Conservation (phyloP, 257 asterid species). For the Przewalskia tangutica region DNA sequence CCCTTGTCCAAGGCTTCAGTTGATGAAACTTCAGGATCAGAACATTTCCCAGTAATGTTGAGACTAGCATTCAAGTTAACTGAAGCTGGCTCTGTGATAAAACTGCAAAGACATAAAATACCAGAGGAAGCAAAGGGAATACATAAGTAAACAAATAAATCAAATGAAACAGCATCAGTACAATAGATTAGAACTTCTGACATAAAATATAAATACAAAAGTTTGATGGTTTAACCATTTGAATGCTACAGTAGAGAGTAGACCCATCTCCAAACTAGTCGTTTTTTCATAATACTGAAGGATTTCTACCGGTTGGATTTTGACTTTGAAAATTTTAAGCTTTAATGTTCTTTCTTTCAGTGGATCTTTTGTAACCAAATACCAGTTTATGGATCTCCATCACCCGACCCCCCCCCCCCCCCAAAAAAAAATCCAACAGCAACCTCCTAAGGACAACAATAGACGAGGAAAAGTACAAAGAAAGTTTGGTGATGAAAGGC, state of each 20-base stretch:
- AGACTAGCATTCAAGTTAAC: slow-evolving; percentile 68
- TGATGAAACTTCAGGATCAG: slow-evolving; percentile 21
- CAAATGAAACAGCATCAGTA: not conserved
- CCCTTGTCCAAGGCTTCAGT: slow-evolving; percentile 19
- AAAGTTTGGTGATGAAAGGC: not conserved
- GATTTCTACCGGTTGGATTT: not conserved
- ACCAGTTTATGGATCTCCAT: too few relatives aligned
- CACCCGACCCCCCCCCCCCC: too few relatives aligned
- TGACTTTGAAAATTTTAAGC: not conserved
- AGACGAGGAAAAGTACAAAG: not conserved
- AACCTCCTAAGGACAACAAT: not conserved
- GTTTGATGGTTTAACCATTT: not conserved
- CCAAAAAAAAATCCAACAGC: too few relatives aligned
- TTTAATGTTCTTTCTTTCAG: not conserved
- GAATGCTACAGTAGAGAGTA: not conserved
- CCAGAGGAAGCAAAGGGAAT: not conserved
- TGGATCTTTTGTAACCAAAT: not conserved
- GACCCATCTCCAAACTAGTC: not conserved
- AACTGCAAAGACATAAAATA: slow-evolving; percentile 36
- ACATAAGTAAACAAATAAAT: not conserved
- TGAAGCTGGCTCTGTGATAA: slow-evolving; percentile 49
- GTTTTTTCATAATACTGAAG: not conserved
- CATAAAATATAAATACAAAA: not conserved
- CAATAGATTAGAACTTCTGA: not conserved
- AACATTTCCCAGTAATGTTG: slow-evolving; percentile 17